Percentiles rank a stretch among this genome's conserved stretches.
Evolutionary conservation across 345 rosid genomes (phyloP).

Genomic region (Pugionium cornutum): DNA sequence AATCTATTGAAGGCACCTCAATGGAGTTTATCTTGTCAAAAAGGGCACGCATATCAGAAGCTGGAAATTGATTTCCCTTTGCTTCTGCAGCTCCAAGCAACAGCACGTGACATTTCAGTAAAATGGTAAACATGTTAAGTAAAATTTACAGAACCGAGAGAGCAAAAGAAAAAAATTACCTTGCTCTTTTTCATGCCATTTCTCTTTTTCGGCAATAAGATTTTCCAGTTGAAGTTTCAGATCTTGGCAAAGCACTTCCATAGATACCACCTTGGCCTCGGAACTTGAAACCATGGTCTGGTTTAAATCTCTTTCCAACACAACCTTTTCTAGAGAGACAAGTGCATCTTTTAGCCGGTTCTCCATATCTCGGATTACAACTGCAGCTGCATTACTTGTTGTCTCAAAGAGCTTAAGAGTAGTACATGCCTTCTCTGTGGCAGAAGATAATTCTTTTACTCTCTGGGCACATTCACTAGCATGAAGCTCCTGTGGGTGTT

Average conservation of each 20-base stretch:
- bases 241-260: conserved; percentile 53
- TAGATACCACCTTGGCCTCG: conserved; percentile 55
- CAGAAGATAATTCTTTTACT: conserved; percentile 51
- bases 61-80: conserved; percentile 52
- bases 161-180: conserved; percentile 43
- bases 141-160: conserved; percentile 21
- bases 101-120: conserved; percentile 12
- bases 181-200: conserved; percentile 67
- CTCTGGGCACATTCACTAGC: conserved; percentile 43
- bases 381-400: conserved; percentile 52
- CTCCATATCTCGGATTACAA: conserved; percentile 60
- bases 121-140: conserved; percentile 16
- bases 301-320: conserved; percentile 53
- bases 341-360: conserved; percentile 48
- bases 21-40: conserved; percentile 54
- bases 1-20: conserved; percentile 48
- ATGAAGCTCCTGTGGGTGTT: conserved; percentile 37
- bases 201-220: conserved; percentile 49
- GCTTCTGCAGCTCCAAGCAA: conserved; percentile 49
- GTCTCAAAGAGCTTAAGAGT: conserved; percentile 53
- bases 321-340: conserved; percentile 44
- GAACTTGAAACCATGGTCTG: conserved; percentile 53
- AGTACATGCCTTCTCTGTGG: conserved; percentile 45
- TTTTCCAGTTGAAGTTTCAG: conserved; percentile 51
- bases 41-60: conserved; percentile 54